phyloP scores from a whole-genome alignment of 441 rosid genomes.

The Jatropha multifida region DNA sequence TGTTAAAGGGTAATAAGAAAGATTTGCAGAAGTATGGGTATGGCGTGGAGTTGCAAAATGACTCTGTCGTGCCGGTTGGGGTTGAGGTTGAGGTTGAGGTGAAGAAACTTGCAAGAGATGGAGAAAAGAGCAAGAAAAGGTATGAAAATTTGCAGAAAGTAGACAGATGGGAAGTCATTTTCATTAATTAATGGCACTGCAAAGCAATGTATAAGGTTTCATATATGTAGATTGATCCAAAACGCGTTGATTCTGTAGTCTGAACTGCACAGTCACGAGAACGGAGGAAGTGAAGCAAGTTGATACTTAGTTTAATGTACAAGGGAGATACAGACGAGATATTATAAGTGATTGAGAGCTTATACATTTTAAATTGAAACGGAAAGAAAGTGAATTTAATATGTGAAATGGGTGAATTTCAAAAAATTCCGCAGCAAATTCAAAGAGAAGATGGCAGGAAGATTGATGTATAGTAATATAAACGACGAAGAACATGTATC shows the following conservation, averaged over 20 bases:
- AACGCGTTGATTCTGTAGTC: no score
- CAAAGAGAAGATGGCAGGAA: background rate
- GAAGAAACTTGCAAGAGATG: slow-evolving; percentile 3
- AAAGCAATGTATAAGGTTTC: background rate
- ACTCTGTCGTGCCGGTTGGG: slow-evolving; percentile 20
- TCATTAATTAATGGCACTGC: background rate
- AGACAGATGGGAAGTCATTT: slow-evolving; percentile 22
- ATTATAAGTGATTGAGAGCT: background rate
- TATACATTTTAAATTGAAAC: background rate
- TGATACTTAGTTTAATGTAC: no score
- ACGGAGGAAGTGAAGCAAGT: no score
- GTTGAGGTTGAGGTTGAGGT: background rate
- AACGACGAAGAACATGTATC: no score
- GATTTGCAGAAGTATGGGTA: slow-evolving; percentile 40
- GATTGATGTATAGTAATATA: no score
- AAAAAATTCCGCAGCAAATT: background rate
- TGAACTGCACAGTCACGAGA: no score
- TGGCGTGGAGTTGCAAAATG: slow-evolving; percentile 41
- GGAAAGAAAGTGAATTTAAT: no score
- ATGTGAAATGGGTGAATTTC: background rate
- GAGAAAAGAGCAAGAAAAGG: slow-evolving; percentile 19
- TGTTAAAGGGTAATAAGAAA: slow-evolving; percentile 27
- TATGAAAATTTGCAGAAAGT: background rate
- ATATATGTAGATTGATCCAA: no score
- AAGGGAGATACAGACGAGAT: no score